Base-by-base conservation (phyloP, 768 basidiomycete genomes). In the Termitomyces sp. region DNA sequence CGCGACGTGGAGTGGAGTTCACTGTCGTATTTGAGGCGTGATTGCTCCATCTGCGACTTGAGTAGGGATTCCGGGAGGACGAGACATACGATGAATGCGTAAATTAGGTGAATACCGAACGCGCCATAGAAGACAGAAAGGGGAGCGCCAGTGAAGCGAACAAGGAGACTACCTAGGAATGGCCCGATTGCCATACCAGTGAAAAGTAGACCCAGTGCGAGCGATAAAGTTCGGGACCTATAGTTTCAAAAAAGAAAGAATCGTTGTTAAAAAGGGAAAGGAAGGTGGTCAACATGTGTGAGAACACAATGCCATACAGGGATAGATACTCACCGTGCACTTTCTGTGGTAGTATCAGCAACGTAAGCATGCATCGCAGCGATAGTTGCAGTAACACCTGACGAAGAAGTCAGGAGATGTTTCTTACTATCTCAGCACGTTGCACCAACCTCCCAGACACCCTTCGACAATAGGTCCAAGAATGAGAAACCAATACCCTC, bases 41-140 rank as follows among this genome's bases (percentile, higher is more conserved):
- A 71, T 15, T 64, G 59, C 54, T 67, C 68, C 80, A 78, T 83
- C 49, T 81, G 72, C 0, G 66, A 71, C 33, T 68, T 63, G 10
- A 86, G 80, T 1, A 94, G 76, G 0, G 91, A 91, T 68, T 97
- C 93, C 0, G 94, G 94, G 45, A 95, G 63, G 56, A 91, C 25
- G 54, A 86, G 69, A 68, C 82, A 78, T 25, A 83, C 63, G 44
- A 84, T 60, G 39, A 77, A 45, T 1, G 78, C 66, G 60, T 81
- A 84, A 42, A 82, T 7, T 22, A 76, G 22, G 57, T 89, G 85
- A 7, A 83, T 56, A 9, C 64, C 57, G 5, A 75, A 66, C 9
- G 86, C 80, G 43, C 85, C 60, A 67, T 90, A 94, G 74, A 94
- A 94, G 16, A 90, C 83, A 0, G 82, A 81, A 18, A 90, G 67